Evolutionary conservation across 2,329 filamentous ascomycete genomes (phyloP).

Genomic region (Nectriaceae sp.): DNA sequence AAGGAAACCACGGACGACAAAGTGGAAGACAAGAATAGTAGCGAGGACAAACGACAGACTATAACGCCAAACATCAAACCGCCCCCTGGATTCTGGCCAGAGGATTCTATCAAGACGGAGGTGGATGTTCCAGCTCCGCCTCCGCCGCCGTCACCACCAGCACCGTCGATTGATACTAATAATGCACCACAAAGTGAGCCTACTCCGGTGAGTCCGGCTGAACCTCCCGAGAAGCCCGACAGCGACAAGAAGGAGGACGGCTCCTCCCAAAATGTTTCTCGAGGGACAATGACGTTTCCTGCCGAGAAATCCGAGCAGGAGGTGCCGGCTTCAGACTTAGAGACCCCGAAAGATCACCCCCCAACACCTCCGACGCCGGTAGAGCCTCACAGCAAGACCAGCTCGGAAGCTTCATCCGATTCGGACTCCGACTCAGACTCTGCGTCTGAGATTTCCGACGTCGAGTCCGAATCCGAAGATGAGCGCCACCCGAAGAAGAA

Average conservation of each 20-base stretch:
- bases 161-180: not conserved
- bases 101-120: constrained; percentile 22
- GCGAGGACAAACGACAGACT: constrained; percentile 5
- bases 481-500: constrained; percentile 16
- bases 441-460: constrained; percentile 20
- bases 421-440: constrained; percentile 26
- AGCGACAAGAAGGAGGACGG: constrained; percentile 11
- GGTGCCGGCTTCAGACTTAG: not conserved
- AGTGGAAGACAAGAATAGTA: constrained; percentile 6
- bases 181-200: not conserved
- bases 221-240: constrained; percentile 7
- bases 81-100: constrained; percentile 20
- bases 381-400: constrained; percentile 3
- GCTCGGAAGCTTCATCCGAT: constrained; percentile 17
- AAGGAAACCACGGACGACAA: constrained; percentile 5
- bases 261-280: not conserved
- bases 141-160: not conserved
- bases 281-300: not conserved
- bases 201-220: not conserved
- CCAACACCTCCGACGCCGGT: constrained; percentile 1
- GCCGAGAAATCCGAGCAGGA: not conserved
- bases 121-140: constrained; percentile 2
- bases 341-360: not conserved
- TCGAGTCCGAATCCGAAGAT: not conserved
- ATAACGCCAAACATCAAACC: constrained; percentile 8